Conservation (phyloP, 106 monocot genomes). For the Platanthera guangdongensis region DNA sequence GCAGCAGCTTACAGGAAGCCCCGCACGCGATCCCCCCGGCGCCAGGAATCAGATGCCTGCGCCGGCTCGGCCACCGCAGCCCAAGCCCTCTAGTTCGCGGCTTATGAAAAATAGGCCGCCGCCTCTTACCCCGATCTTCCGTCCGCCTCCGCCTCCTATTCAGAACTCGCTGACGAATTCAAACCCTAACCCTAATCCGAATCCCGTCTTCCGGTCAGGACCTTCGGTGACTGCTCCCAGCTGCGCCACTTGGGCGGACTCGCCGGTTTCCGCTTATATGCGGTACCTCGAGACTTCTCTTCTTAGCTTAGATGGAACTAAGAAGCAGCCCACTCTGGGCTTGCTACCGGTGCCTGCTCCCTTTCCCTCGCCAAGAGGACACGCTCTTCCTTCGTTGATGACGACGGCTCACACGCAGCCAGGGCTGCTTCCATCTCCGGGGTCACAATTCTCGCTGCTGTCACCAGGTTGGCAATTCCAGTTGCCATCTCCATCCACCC, state of each 20-base stretch:
- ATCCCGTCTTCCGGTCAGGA: slow-evolving; percentile 2
- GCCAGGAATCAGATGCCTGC: neutral
- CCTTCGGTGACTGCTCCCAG: slow-evolving; percentile 3
- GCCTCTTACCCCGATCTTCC: slow-evolving; percentile 44
- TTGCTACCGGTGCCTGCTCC: slow-evolving; percentile 1
- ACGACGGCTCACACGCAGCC: slow-evolving; percentile 4
- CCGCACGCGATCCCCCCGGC: slow-evolving; percentile 28
- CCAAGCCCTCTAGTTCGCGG: slow-evolving; percentile 36
- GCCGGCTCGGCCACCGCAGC: slow-evolving; percentile 24
- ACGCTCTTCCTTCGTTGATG: neutral
- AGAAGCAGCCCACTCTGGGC: slow-evolving; percentile 1
- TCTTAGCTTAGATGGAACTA: slow-evolving; percentile 17
- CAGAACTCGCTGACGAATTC: slow-evolving; percentile 13
- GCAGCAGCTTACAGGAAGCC: slow-evolving; percentile 79
- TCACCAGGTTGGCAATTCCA: slow-evolving; percentile 10
- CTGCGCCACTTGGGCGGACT: slow-evolving; percentile 27
- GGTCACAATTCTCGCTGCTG: slow-evolving; percentile 11
- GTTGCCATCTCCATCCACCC: slow-evolving; percentile 18
- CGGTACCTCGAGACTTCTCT: slow-evolving; percentile 66
- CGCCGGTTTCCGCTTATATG: slow-evolving; percentile 69
- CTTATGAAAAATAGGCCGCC: slow-evolving; percentile 69
- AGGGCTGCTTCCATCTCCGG: slow-evolving; percentile 18
- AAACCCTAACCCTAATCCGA: slow-evolving; percentile 12
- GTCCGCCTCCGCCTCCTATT: slow-evolving; percentile 11
- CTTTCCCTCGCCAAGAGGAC: slow-evolving; percentile 21